These are phyloP conservation scores for Fibroporia radiculosa DNA, from an alignment of 768 basidiomycete genomes.

Conservation along the genomic window DNA sequence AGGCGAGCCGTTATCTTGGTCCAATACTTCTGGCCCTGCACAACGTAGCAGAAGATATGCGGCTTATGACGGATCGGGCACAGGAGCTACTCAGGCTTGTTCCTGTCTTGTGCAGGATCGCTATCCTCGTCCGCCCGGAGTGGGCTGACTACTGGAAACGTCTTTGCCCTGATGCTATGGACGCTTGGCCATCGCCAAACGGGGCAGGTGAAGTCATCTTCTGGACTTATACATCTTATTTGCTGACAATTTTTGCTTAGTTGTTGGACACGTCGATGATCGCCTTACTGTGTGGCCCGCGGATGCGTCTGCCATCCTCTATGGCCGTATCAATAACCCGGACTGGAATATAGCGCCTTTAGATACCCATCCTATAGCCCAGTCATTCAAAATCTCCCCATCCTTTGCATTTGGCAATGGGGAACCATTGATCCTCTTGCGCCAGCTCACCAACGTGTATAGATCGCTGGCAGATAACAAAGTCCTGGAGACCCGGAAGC, in stretches of 20 bases:
- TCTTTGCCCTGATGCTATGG: slow-evolving; percentile 54
- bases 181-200: slow-evolving; percentile 50
- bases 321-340: slow-evolving; percentile 47
- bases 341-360: slow-evolving; percentile 54
- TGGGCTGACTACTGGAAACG: slow-evolving; percentile 95
- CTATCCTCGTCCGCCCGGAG: slow-evolving; percentile 61
- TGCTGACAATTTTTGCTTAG: slow-evolving; percentile 3
- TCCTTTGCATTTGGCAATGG: slow-evolving; percentile 56
- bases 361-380: slow-evolving; percentile 16
- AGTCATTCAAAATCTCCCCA: slow-evolving; percentile 38
- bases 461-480: slow-evolving; percentile 49
- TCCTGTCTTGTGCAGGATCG: slow-evolving; percentile 55
- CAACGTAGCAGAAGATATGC: slow-evolving; percentile 64
- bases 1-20: slow-evolving; percentile 40
- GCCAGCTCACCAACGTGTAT: slow-evolving; percentile 50
- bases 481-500: slow-evolving; percentile 43
- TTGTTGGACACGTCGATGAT: slow-evolving; percentile 47
- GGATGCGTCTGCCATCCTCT: slow-evolving; percentile 64
- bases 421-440: slow-evolving; percentile 50
- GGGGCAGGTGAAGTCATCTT: slow-evolving; percentile 31
- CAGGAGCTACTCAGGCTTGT: slow-evolving; percentile 49
- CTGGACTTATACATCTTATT: background rate
- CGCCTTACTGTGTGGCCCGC: slow-evolving; percentile 72
- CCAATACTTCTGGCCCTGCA: slow-evolving; percentile 71
- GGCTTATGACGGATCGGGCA: slow-evolving; percentile 49